These are phyloP conservation scores for Linnemannia schmuckeri DNA, from an alignment of 192 early-diverging fungal genomes.

Conservation along the genomic window DNA sequence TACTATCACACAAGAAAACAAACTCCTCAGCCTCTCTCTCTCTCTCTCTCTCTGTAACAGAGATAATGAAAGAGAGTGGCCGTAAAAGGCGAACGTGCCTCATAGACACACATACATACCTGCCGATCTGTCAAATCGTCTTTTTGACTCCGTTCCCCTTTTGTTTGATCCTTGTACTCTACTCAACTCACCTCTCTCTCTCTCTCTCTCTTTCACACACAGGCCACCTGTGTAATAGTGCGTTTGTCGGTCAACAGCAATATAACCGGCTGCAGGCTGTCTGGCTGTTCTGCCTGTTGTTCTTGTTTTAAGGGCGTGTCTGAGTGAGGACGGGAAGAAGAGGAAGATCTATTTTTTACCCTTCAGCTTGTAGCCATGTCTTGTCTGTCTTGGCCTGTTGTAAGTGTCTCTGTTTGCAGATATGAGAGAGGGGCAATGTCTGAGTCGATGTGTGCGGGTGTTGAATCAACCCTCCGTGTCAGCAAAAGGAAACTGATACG, in stretches of 20 bases:
- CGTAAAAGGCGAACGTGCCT: background rate
- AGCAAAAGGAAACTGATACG: too few species aligned
- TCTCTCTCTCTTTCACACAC: background rate
- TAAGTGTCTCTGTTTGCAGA: too few species aligned
- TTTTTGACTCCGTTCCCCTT: background rate
- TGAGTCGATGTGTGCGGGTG: too few species aligned
- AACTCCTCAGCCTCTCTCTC: too few species aligned
- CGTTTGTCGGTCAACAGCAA: background rate
- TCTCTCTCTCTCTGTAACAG: background rate
- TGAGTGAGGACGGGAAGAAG: too few species aligned
- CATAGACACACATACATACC: background rate
- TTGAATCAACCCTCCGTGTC: too few species aligned
- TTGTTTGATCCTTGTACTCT: background rate
- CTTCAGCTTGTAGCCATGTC: too few species aligned
- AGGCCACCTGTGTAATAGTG: background rate
- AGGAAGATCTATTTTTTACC: too few species aligned
- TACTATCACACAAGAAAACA: too few species aligned
- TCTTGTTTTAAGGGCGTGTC: too few species aligned
- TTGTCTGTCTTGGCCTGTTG: too few species aligned
- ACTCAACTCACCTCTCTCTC: background rate
- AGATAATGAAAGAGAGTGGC: background rate
- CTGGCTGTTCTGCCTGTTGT: background rate
- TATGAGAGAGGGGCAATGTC: too few species aligned
- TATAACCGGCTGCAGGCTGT: background rate
- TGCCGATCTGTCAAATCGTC: slow-evolving; percentile 6